phyloP scores from a whole-genome alignment of 2,329 filamentous ascomycete genomes.

The Sporothrix luriei region DNA sequence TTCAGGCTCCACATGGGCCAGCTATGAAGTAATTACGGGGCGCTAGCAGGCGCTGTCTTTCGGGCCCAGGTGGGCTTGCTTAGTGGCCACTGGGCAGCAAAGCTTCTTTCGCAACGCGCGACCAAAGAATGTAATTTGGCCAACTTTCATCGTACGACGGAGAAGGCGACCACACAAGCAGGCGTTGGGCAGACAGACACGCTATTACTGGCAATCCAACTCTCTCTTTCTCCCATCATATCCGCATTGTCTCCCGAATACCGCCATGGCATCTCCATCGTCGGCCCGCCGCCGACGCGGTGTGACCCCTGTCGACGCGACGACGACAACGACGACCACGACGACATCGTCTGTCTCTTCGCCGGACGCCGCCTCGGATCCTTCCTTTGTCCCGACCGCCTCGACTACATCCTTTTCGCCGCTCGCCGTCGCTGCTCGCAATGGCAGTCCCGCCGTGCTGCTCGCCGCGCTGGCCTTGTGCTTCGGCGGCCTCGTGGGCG shows the following conservation, averaged over 20 bases:
- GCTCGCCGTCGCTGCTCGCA: conserved; percentile 40
- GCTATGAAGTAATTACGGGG: not conserved
- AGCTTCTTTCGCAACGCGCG: not conserved
- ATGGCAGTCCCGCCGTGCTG: conserved; percentile 40
- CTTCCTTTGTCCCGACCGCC: conserved; percentile 25
- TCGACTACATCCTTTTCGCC: conserved; percentile 30
- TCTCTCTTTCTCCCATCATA: not conserved
- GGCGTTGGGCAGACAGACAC: not conserved
- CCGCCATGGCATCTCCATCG: conserved; percentile 10
- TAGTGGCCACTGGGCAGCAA: conserved; percentile 1
- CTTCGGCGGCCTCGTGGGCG: conserved; percentile 41
- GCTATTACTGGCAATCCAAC: not conserved
- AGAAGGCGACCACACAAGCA: not conserved
- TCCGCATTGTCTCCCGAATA: not conserved
- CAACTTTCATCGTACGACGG: not conserved
- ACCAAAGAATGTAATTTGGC: not conserved
- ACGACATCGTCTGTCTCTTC: not conserved
- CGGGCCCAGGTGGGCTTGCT: not conserved
- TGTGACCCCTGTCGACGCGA: conserved; percentile 7
- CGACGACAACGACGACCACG: not conserved
- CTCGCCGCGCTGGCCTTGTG: conserved; percentile 38
- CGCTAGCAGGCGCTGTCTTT: conserved; percentile 1
- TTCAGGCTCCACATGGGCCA: conserved; percentile 3
- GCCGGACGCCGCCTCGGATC: conserved; percentile 12
- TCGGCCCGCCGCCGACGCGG: conserved; percentile 31